Base-by-base conservation (phyloP, 2,329 filamentous ascomycete genomes). In the Pyrenophora graminea region DNA sequence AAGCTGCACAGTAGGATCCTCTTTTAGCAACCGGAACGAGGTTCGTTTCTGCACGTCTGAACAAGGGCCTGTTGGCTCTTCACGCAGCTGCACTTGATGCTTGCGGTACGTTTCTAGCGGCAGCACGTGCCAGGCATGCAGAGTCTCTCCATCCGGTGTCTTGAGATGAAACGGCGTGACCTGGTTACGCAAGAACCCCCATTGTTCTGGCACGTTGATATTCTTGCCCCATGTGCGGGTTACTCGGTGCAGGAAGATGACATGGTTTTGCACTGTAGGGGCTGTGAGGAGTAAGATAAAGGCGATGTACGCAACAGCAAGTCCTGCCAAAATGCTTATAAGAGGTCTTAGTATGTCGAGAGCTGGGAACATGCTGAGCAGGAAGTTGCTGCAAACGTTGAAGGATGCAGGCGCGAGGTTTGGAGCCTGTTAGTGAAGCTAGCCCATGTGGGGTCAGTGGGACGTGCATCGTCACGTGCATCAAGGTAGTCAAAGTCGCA, bases 1-100 rank as follows among this genome's bases (percentile, higher is more conserved):
- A 2, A 90, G 75, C 19, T 81, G 80, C 7, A 85, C 80, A 12
- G 84, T 77, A 1, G 86, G 84, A 61, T 90, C 86, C 15, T 84
- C 78, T 52, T 77, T 81, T 2, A 91, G 74, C 2, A 90, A 73
- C 23, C 76, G 76, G 59, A 90, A 89, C 1, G 82, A 83, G 31
- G 81, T 75, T 0, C 82, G 82, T 12, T 77, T 65, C 2, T 80
- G 81, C 48, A 89, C 78, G 56, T 88, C 79, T 1, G 74, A 42
- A 17, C 75, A 78, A 17, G 82, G 71, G 0, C 82, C 82, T 1
- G 65, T 50, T 7, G 76, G 66, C 52, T 83, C 77, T 9, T 54
- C 46, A 6, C 62, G 71, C 1, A 82, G 71, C 12, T 68, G 57
- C 1, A 63, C 45, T 55, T 80, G 73, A 51, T 80, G 66, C 44